Base-by-base conservation (phyloP, 2,329 filamentous ascomycete genomes). In the Trichoderma arundinaceum region DNA sequence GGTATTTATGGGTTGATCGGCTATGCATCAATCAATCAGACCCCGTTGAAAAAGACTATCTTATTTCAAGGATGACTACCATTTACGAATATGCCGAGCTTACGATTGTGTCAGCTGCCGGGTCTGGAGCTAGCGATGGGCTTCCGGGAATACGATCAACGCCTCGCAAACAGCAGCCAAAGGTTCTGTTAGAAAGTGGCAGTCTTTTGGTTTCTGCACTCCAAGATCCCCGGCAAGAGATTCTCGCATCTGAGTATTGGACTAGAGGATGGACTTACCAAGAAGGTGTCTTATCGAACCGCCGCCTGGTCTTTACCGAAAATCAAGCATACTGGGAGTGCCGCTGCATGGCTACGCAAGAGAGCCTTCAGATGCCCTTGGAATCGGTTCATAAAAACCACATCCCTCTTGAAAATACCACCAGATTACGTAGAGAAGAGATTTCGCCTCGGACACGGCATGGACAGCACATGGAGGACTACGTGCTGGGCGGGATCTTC, bases 11-110 rank as follows among this genome's bases (percentile, higher is more conserved):
- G 82, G 77, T 83, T 43, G 81, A 83, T 68, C 74, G 77, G 35
- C 71, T 81, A 51, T 82, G 80, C 56, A 80, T 82, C 65, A 75
- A 80, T 6, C 81, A 83, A 67, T 78, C 81, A 63, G 78, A 82
- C 61, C 71, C 74, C 12, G 71, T 70, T 19, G 76, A 80, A 5
- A 65, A 65, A 5, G 53, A 33, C 22, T 65, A 59, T 41, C 53
- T 65, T 32, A 65, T 65, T 33, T 59, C 63, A 13, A 46, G 54
- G 17, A 65, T 65, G 63, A 59, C 63, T 6, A 48, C 52, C 15
- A 65, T 65, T 41, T 65, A 65, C 17, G 63, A 65, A 43, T 41
- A 48, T 22, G 53, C 63, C 17, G 63, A 65, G 38, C 46, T 65
- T 7, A 65, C 63, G 1, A 65, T 65, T 22, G 63, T 65, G 12